A percentile compares a stretch with the other conserved stretches of the same genome.
These are phyloP conservation scores for Cryptococcus maquisensis DNA, from an alignment of 1,284 basidiomycete species.

Conservation along the genomic window DNA sequence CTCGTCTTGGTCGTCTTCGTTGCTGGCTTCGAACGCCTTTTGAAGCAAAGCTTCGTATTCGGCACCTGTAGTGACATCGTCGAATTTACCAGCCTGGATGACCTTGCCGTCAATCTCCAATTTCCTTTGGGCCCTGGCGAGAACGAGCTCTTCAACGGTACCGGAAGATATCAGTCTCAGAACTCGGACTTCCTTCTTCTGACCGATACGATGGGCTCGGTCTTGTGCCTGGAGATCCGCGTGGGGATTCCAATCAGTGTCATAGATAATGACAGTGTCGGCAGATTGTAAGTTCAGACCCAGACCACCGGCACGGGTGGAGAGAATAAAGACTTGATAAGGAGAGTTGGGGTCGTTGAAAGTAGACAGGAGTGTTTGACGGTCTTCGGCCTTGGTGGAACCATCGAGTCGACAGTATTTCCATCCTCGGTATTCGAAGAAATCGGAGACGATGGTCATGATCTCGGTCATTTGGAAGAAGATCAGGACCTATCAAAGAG, in stretches of 20 bases:
- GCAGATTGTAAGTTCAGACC: conserved; percentile 97
- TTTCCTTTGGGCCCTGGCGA: conserved; percentile 90
- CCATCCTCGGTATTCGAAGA: conserved; percentile 83
- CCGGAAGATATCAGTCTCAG: conserved; percentile 96
- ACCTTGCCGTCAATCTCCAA: conserved; percentile 99
- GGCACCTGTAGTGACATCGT: conserved; percentile 96
- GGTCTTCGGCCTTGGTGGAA: conserved; percentile 96
- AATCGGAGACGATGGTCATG: conserved; percentile 99
- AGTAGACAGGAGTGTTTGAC: conserved; percentile 78
- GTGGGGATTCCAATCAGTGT: conserved; percentile 85
- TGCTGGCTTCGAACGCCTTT: conserved; percentile 54
- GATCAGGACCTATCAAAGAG: conserved; percentile 58
- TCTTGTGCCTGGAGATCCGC: conserved; percentile 84
- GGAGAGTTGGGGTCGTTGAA: conserved; percentile 92
- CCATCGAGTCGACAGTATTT: conserved; percentile 94
- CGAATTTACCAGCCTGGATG: conserved; percentile 98
- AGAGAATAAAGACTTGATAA: conserved; percentile 91
- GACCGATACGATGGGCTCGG: conserved; percentile 94
- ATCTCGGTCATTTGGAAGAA: conserved; percentile 99
- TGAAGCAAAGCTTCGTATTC: conserved; percentile 91
- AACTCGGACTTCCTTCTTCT: conserved; percentile 97
- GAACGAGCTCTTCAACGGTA: conserved; percentile 97
- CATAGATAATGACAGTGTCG: conserved; percentile 90
- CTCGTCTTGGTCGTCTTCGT: conserved; percentile 88
- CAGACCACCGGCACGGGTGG: conserved; percentile 94